Percentiles rank a stretch among this genome's conserved stretches.
phyloP scores from a whole-genome alignment of 768 basidiomycete genomes.

The Lactarius vividus region DNA sequence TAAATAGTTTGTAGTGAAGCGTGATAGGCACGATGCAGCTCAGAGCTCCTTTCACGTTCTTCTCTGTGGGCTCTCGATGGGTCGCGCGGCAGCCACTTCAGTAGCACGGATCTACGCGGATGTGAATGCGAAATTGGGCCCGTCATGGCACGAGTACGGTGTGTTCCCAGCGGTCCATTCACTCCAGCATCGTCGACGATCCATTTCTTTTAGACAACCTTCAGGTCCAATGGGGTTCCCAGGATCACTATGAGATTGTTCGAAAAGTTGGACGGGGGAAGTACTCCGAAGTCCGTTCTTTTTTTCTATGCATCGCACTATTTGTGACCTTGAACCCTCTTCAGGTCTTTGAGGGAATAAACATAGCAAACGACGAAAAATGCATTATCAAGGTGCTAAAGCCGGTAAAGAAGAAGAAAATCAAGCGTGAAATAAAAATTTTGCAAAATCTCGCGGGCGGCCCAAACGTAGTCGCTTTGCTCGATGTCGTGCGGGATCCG shows the following conservation, averaged over 20 bases:
- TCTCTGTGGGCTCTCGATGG: constrained; percentile 45
- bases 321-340: not conserved
- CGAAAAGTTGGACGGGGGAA: constrained; percentile 95
- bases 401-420: constrained; percentile 99
- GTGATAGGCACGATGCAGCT: constrained; percentile 9
- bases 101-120: constrained; percentile 85
- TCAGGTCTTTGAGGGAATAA: constrained; percentile 91
- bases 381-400: constrained; percentile 99
- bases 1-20: not conserved
- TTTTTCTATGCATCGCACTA: constrained; percentile 15
- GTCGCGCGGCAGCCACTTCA: constrained; percentile 69
- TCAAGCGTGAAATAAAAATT: constrained; percentile 98
- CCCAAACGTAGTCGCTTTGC: constrained; percentile 87
- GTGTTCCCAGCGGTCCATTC: constrained; percentile 29
- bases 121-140: constrained; percentile 83
- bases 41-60: constrained; percentile 16
- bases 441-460: constrained; percentile 95
- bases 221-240: constrained; percentile 95
- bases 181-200: constrained; percentile 2
- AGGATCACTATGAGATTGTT: constrained; percentile 98
- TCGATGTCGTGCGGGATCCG: constrained; percentile 95
- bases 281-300: constrained; percentile 75
- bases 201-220: constrained; percentile 67
- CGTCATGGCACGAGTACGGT: constrained; percentile 98
- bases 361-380: constrained; percentile 87